Evolutionary conservation across 495 filamentous ascomycete species (phyloP).

Genomic region (Filosporella fistucella): DNA sequence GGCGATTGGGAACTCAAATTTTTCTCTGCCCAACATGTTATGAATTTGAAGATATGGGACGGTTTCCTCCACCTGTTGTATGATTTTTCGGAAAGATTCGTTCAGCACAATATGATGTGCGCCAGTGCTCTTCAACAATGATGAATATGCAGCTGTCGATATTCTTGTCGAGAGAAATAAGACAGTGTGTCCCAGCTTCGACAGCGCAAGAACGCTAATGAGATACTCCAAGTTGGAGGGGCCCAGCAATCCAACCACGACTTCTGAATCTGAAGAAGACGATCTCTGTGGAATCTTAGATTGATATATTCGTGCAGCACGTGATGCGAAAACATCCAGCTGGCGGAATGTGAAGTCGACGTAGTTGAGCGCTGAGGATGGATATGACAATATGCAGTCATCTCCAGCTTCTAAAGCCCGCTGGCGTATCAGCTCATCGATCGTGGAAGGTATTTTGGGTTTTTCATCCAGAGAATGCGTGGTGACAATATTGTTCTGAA

Average conservation of each 20-base stretch:
- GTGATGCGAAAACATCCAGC: background rate
- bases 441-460: background rate
- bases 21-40: background rate
- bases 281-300: constrained; percentile 1
- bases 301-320: constrained; percentile 1
- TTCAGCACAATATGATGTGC: constrained; percentile 24
- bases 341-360: constrained; percentile 4
- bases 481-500: background rate
- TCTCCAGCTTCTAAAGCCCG: background rate
- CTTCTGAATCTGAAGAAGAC: background rate
- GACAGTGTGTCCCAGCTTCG: constrained; percentile 51
- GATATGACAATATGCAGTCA: constrained; percentile 2
- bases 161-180: constrained; percentile 57
- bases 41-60: background rate
- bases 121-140: constrained; percentile 35
- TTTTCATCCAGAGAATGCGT: background rate
- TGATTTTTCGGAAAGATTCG: background rate
- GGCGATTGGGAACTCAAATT: constrained; percentile 24
- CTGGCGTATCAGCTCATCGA: constrained; percentile 6
- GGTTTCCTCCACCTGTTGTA: background rate
- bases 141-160: constrained; percentile 43
- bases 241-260: constrained; percentile 44
- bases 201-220: constrained; percentile 51
- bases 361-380: background rate
- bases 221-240: constrained; percentile 52